Percentiles rank a stretch among this genome's conserved stretches.
Conservation (phyloP, 2,329 filamentous ascomycete species). For the Arthrobotrys pseudoclavata region DNA sequence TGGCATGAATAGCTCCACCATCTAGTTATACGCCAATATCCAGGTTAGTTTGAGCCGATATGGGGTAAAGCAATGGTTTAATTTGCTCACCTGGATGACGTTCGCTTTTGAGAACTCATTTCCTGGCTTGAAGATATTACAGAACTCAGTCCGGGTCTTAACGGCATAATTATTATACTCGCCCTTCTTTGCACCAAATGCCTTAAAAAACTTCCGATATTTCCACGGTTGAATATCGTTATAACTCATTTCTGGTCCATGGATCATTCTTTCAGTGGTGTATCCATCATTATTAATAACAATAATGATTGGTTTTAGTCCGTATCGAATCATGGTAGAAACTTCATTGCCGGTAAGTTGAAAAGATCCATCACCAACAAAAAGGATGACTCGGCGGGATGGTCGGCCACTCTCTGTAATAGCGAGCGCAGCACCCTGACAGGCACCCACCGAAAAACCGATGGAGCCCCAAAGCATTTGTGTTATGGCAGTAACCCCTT, state of each 20-base stretch:
- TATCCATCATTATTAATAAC: slow-evolving; percentile 89
- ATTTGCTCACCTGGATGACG: slow-evolving; percentile 66
- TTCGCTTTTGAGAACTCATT: slow-evolving; percentile 73
- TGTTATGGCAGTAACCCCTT: slow-evolving; percentile 81
- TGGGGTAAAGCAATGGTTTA: not conserved
- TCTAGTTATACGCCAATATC: not conserved
- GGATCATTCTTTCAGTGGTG: slow-evolving; percentile 89
- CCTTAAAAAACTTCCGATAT: slow-evolving; percentile 76
- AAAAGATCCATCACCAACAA: slow-evolving; percentile 88
- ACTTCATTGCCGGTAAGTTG: slow-evolving; percentile 88
- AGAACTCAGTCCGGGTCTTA: slow-evolving; percentile 77
- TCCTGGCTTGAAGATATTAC: slow-evolving; percentile 74
- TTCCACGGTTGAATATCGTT: slow-evolving; percentile 85
- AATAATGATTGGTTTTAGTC: slow-evolving; percentile 83
- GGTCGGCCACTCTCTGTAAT: slow-evolving; percentile 72
- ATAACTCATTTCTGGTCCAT: slow-evolving; percentile 82
- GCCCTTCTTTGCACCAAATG: slow-evolving; percentile 75
- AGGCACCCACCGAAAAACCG: slow-evolving; percentile 75
- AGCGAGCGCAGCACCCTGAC: slow-evolving; percentile 79
- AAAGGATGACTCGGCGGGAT: slow-evolving; percentile 79
- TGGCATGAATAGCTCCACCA: slow-evolving; percentile 66
- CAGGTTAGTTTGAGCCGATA: slow-evolving; percentile 56
- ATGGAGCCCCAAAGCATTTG: slow-evolving; percentile 81
- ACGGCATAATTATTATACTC: slow-evolving; percentile 76
- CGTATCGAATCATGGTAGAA: slow-evolving; percentile 83